These are phyloP conservation scores for Coniophora puteana DNA, from an alignment of 1,284 basidiomycete genomes.

Conservation along the genomic window DNA sequence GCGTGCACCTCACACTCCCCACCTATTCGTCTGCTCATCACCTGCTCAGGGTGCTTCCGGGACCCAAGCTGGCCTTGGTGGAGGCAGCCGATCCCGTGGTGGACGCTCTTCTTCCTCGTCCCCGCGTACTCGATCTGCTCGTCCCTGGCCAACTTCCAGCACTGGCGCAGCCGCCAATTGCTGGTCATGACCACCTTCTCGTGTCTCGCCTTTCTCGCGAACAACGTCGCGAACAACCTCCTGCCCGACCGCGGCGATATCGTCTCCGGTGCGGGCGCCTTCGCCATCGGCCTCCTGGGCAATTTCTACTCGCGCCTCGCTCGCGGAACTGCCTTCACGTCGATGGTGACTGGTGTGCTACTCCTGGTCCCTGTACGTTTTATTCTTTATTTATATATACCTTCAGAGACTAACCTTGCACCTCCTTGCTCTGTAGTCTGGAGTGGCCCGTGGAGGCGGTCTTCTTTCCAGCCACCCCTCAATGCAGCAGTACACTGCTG, in stretches of 20 bases:
- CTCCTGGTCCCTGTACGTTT: slow-evolving; percentile 73
- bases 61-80: slow-evolving; percentile 74
- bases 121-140: slow-evolving; percentile 77
- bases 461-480: slow-evolving; percentile 68
- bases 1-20: neutral
- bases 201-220: slow-evolving; percentile 72
- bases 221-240: slow-evolving; percentile 49
- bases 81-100: slow-evolving; percentile 71
- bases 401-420: too few species aligned
- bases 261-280: slow-evolving; percentile 75
- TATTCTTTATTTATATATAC: neutral
- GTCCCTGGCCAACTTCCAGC: slow-evolving; percentile 78
- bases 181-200: slow-evolving; percentile 79
- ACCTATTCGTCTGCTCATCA: too few species aligned
- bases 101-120: slow-evolving; percentile 74
- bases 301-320: slow-evolving; percentile 78
- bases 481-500: slow-evolving; percentile 60
- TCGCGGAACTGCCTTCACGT: slow-evolving; percentile 81
- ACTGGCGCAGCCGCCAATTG: slow-evolving; percentile 63
- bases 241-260: slow-evolving; percentile 52
- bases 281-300: slow-evolving; percentile 77
- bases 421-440: slow-evolving; percentile 49
- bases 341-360: slow-evolving; percentile 85
- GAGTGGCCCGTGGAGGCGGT: slow-evolving; percentile 82
- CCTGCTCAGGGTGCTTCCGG: slow-evolving; percentile 61